Base-by-base conservation (phyloP, 2,329 filamentous ascomycete genomes). In the Phialocephala sp. region DNA sequence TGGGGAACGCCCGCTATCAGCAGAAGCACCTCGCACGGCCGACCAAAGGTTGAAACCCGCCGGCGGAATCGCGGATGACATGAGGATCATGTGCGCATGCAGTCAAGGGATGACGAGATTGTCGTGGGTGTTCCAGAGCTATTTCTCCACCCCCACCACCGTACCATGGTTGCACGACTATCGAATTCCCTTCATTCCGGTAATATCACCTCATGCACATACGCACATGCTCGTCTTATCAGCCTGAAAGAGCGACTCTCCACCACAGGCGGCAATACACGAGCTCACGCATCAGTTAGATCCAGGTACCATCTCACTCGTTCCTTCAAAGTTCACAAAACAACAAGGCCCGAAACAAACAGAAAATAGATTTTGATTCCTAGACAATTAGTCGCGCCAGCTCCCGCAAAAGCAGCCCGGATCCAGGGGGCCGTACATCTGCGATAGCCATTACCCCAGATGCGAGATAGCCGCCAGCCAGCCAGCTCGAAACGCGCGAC, bases 391-490 rank as follows among this genome's bases (percentile, higher is more conserved):
- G 35, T 41, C 55, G 55, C 35, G 18, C 55, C 24, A 12, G 32
- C 22, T 54, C 12, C 47, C 47, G 47, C 27, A 24, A 24, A 24
- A 27, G 47, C 11, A 27, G 47, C 54, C 8, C 32, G 37, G 36
- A 56, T 36, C 32, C 20, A 32, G 22, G 24, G 32, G 24, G 6
- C 20, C 50, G 24, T 54, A 18, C 50, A 35, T 20, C 32, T 36
- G 55, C 36, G 39, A 35, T 11, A 32, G n/a, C 14, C 52, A 18
- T 18, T 55, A 18, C 24, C 37, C 24, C 27, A 36, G n/a, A 55
- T 55, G 52, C 55, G 55, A 57, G 55, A 57, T 57, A 57, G 55
- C 55, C 55, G 55, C 55, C 55, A 35, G 1, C 55, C 1, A 55
- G n/a, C 45, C 24, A 35, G 27, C 35, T 55, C 52, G 27, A 57